phyloP scores from a whole-genome alignment of 352 stramenopile genomes.

The Globisporangium viniferum region DNA sequence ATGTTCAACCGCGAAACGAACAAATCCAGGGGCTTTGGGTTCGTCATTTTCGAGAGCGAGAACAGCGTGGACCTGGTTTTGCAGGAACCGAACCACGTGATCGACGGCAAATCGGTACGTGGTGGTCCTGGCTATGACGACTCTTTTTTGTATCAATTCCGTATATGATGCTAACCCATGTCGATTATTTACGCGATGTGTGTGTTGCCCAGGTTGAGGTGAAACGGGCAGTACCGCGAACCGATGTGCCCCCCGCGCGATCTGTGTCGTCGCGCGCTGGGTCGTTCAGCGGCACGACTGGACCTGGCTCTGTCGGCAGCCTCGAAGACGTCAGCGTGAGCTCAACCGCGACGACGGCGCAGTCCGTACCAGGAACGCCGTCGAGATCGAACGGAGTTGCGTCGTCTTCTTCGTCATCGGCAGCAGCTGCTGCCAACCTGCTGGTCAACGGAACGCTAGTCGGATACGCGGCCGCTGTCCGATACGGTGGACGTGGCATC shows the following conservation, averaged over 20 bases:
- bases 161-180: no score
- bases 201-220: conserved; percentile 54
- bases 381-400: conserved; percentile 41
- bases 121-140: not conserved
- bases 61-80: conserved; percentile 84
- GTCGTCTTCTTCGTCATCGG: conserved; percentile 24
- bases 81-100: conserved; percentile 86
- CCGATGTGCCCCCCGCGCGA: conserved; percentile 69
- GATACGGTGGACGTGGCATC: conserved; percentile 50
- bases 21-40: conserved; percentile 92
- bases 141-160: not conserved
- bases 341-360: conserved; percentile 42
- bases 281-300: conserved; percentile 78
- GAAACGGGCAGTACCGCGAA: conserved; percentile 82
- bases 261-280: conserved; percentile 70
- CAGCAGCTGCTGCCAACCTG: conserved; percentile 20
- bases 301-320: conserved; percentile 67
- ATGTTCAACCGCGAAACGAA: conserved; percentile 96
- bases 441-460: conserved; percentile 52
- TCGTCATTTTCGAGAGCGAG: conserved; percentile 92
- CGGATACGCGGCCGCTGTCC: conserved; percentile 81
- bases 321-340: conserved; percentile 63
- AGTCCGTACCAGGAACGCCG: conserved; percentile 51
- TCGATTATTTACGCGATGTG: not conserved
- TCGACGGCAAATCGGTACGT: conserved; percentile 87